Conservation (phyloP, 345 rosid genomes). For the Eutrema japonicum region DNA sequence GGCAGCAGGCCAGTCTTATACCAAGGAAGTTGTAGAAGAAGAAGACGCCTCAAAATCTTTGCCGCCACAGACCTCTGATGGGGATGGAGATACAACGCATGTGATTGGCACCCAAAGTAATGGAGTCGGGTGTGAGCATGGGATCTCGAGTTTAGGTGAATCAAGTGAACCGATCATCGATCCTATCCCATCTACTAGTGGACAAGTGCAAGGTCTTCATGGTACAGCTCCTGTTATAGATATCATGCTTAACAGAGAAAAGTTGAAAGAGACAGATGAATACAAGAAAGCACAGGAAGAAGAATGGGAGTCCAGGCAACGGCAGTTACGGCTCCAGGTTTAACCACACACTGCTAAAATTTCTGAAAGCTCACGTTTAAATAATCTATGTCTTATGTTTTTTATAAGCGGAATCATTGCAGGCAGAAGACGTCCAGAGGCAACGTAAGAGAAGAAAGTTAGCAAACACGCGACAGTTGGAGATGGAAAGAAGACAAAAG, state of each 20-base stretch:
- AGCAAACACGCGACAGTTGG: slow-evolving; percentile 61
- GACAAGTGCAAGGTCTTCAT: slow-evolving; percentile 33
- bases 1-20: slow-evolving; percentile 9
- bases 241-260: slow-evolving; percentile 72
- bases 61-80: slow-evolving; percentile 32
- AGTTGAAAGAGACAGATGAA: slow-evolving; percentile 79
- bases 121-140: slow-evolving; percentile 39
- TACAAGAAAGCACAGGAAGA: slow-evolving; percentile 78
- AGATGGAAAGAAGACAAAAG: slow-evolving; percentile 86
- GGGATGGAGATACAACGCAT: slow-evolving; percentile 19
- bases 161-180: slow-evolving; percentile 31
- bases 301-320: slow-evolving; percentile 88
- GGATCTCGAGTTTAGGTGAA: slow-evolving; percentile 23
- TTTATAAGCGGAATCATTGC: slow-evolving; percentile 8
- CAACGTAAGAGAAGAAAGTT: slow-evolving; percentile 70
- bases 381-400: no score
- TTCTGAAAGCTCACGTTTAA: neutral
- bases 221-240: slow-evolving; percentile 37
- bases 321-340: slow-evolving; percentile 76
- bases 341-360: slow-evolving; percentile 5
- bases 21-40: slow-evolving; percentile 35
- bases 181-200: slow-evolving; percentile 35
- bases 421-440: slow-evolving; percentile 85
- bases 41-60: slow-evolving; percentile 35
- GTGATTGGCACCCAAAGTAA: slow-evolving; percentile 24